Evolutionary conservation across 108 stramenopile species (phyloP), one percentile per base, ranked within the genome.

Genomic region (Nitzschia palea): DNA sequence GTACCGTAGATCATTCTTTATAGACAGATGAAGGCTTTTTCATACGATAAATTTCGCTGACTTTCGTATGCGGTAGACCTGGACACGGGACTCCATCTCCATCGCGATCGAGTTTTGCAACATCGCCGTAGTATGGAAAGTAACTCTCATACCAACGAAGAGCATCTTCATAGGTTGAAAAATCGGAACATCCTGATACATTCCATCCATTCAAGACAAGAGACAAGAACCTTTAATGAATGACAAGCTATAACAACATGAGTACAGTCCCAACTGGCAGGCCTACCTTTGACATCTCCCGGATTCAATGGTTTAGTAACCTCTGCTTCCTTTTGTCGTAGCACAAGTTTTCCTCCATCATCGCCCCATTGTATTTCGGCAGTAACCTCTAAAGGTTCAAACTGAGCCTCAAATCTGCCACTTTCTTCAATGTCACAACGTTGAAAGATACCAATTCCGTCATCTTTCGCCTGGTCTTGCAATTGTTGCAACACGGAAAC

Each of bases 31-130:
- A 50, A 26, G 84, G 80, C 27, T 64, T 59, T 47, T 88, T 88
- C 79, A 83, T 80, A 1, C 87, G 66, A 57, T 85, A 83, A 25
- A 36, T 50, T 37, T 80, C 70, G 29, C 50, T 45, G 48, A 67
- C 50, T 12, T 31, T 55, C 14, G 87, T 88, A 55, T 88, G 87
- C 0, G 84, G 78, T 1, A 88, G 44, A 10, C 81, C 80, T n/a
- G 87, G 82, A 71, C 87, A 88, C 10, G 87, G 87, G 43, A 88
- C 65, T 9, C 87, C 87, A 62, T 88, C 87, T 1, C 70, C 65
- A 69, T 88, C 80, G 14, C 84, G 73, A 72, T 88, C 87, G 29
- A 88, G 65, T 50, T 76, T 78, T 14, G 82, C 87, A 2, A 83
- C 80, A 66, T 85, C 84, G 12, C 84, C 81, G 58, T 81, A 81